Percentiles rank a stretch among this genome's conserved stretches.
Conservation (phyloP, 2,329 filamentous ascomycete species). For the Aspergillus ruber region DNA sequence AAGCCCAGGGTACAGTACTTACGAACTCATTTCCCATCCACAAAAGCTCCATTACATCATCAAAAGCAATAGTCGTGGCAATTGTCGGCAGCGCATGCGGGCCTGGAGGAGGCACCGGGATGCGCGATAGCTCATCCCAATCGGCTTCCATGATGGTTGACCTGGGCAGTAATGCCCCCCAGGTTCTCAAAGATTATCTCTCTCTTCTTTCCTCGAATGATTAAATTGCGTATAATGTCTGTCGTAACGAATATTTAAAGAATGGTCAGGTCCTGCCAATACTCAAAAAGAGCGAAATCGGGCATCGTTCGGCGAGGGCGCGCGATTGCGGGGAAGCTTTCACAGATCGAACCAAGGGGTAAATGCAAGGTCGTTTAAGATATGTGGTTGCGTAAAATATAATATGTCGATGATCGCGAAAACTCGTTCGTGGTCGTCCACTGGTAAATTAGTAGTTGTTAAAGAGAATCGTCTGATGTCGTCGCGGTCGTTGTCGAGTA, state of each 20-base stretch:
- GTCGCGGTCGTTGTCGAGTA: too few relatives aligned
- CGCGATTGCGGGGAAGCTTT: slow-evolving; percentile 33
- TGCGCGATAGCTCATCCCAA: slow-evolving; percentile 65
- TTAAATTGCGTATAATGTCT: background rate
- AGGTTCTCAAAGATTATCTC: background rate
- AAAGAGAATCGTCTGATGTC: too few relatives aligned
- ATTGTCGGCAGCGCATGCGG: slow-evolving; percentile 63
- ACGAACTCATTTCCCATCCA: slow-evolving; percentile 93
- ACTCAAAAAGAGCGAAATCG: slow-evolving; percentile 23
- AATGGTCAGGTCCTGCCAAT: slow-evolving; percentile 22
- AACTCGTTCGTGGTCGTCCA: too few relatives aligned
- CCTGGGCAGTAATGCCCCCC: slow-evolving; percentile 8
- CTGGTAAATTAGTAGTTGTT: too few relatives aligned
- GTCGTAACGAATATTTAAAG: slow-evolving; percentile 1
- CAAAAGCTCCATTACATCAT: slow-evolving; percentile 78
- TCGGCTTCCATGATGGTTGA: slow-evolving; percentile 40
- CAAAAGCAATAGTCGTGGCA: slow-evolving; percentile 78
- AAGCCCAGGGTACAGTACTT: slow-evolving; percentile 28
- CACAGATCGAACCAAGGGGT: too few relatives aligned
- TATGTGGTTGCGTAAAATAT: too few relatives aligned
- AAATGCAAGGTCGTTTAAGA: too few relatives aligned
- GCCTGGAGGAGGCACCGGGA: slow-evolving; percentile 71
- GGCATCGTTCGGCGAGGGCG: slow-evolving; percentile 30
- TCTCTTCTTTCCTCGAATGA: background rate
- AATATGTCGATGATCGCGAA: too few relatives aligned